Evolutionary conservation across 495 filamentous ascomycete species (phyloP), one percentile per base, ranked within the genome.

Genomic region (Astrothelium subdiscretum): DNA sequence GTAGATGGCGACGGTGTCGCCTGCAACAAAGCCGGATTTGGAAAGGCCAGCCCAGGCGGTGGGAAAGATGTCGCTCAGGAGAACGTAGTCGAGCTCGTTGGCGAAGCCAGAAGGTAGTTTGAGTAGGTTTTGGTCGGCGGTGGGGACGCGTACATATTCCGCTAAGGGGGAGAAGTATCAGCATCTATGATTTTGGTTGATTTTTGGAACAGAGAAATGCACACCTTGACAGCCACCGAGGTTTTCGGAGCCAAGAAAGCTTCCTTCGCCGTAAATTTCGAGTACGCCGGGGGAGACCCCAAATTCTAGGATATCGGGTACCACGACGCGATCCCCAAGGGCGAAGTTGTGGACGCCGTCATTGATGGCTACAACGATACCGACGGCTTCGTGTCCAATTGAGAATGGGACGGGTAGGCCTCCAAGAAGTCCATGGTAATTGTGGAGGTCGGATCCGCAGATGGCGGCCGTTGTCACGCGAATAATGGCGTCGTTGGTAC

Each of bases 1-100:
- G 68, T 76, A 79, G 5, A 80, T 71, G n/a, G 71, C 77, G 20
- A 80, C 71, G 8, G 68, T 60, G 61, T 78, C 75, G 10, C 75
- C 76, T 3, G 67, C 24, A 12, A 67, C 40, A 13, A 77, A 74
- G 15, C 72, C 72, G 0, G 75, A 66, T 40, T 66, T 62, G 27
- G 76, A 71, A 6, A 67, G 72, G 31, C 48, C 73, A 59, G 70
- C 62, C 75, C 75, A 78, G 2, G 71, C 75, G 0, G 77, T 75
- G 1, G 68, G 59, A 26, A 70, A 69, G 3, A 77, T 75, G 58
- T 80, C 74, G 0, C 69, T 42, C 10, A 80, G 52, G 31, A 71
- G 62, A 1, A 80, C 68, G 6, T 72, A 72, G 64, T 80, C 77
- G 40, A 69, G 27, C 2, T 67, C 66, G 18, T 66, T 62, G 31